Evolutionary conservation across 78 protist species (phyloP).

Genomic region (Dictyostelium brefeldianum): DNA sequence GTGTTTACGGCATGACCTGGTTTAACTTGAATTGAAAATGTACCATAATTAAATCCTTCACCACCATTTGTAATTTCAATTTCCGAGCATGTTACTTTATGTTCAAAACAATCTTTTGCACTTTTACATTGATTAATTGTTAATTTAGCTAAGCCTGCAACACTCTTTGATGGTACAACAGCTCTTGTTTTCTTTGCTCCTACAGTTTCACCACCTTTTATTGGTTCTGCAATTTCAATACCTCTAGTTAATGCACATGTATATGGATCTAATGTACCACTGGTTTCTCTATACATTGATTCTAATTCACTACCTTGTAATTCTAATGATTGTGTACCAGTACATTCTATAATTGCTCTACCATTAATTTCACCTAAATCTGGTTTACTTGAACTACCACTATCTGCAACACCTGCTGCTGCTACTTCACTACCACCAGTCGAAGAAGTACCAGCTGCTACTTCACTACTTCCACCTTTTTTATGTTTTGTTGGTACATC

Average conservation of each 20-base stretch:
- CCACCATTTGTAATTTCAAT: slow-evolving; percentile 4
- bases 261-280: not conserved
- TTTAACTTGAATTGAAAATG: not conserved
- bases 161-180: too few species aligned
- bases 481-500: not conserved
- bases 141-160: not conserved
- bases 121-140: not conserved
- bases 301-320: not conserved
- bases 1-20: not conserved
- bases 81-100: not conserved
- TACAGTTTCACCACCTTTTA: too few species aligned
- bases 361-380: not conserved
- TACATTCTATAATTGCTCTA: not conserved
- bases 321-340: not conserved
- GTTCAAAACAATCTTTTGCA: not conserved
- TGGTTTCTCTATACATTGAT: not conserved
- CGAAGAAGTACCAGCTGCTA: too few species aligned
- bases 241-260: not conserved
- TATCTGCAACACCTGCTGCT: not conserved
- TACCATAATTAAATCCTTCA: not conserved
- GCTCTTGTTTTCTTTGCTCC: not conserved
- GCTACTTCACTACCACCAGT: not conserved
- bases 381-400: not conserved
- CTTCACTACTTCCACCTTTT: not conserved
- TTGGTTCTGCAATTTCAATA: too few species aligned